Conservation (phyloP, 176 grass and related monocot genomes). For the Oryza brachyantha region DNA sequence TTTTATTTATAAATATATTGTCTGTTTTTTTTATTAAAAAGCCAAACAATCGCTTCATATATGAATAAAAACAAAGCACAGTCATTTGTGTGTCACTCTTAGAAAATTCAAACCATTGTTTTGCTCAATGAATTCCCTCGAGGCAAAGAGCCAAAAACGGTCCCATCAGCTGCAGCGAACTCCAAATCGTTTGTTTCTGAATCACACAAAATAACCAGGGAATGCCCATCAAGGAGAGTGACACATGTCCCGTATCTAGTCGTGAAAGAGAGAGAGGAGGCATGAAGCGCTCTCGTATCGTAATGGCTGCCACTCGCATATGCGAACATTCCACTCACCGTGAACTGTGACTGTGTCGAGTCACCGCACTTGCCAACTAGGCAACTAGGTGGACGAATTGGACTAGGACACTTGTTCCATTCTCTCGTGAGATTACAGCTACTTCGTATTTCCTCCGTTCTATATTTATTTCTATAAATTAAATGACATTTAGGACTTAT, state of each 20-base stretch:
- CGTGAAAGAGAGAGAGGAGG: neutral
- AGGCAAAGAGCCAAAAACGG: neutral
- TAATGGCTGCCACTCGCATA: neutral
- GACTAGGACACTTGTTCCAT: neutral
- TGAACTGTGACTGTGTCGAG: neutral
- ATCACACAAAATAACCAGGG: neutral
- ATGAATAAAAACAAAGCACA: too few relatives aligned
- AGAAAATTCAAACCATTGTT: neutral
- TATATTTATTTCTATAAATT: too few relatives aligned
- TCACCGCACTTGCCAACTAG: neutral
- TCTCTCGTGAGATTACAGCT: neutral
- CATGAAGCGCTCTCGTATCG: too few relatives aligned
- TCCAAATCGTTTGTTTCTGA: neutral
- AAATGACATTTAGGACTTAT: too few relatives aligned
- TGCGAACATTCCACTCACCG: neutral
- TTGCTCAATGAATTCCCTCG: neutral
- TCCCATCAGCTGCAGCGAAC: neutral
- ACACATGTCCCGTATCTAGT: neutral
- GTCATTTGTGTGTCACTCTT: neutral
- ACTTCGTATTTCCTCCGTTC: too few relatives aligned
- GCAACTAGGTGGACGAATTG: neutral
- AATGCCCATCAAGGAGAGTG: neutral
- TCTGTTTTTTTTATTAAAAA: too few relatives aligned
- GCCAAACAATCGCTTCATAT: too few relatives aligned
- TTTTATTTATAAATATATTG: too few relatives aligned